Conservation (phyloP, 2,329 filamentous ascomycete genomes). For the Exophiala spinifera region DNA sequence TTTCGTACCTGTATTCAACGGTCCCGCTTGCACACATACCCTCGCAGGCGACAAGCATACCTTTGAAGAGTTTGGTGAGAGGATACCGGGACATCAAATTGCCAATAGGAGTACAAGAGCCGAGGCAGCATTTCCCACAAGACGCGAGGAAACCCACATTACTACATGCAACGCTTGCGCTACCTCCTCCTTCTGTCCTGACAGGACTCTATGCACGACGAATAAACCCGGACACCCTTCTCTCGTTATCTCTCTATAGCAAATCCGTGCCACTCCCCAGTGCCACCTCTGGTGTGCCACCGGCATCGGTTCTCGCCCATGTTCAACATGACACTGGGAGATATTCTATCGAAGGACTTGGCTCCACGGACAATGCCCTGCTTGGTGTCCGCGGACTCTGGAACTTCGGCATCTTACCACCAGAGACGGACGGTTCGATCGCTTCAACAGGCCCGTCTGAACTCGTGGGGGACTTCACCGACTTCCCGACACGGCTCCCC, state of each 20-base stretch:
- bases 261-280: slow-evolving; percentile 35
- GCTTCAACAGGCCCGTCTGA: slow-evolving; percentile 1
- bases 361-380: slow-evolving; percentile 86
- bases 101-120: slow-evolving; percentile 21
- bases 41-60: slow-evolving; percentile 70
- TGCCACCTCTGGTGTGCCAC: slow-evolving; percentile 48
- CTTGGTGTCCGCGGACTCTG: slow-evolving; percentile 86
- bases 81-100: slow-evolving; percentile 61
- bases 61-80: slow-evolving; percentile 71
- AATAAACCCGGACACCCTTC: slow-evolving; percentile 70
- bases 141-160: slow-evolving; percentile 40
- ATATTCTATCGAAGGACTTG: slow-evolving; percentile 85
- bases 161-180: slow-evolving; percentile 45
- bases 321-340: slow-evolving; percentile 72
- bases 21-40: slow-evolving; percentile 65
- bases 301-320: slow-evolving; percentile 45
- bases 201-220: slow-evolving; percentile 82
- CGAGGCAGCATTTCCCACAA: slow-evolving; percentile 40
- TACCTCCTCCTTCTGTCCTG: slow-evolving; percentile 71
- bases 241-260: slow-evolving; percentile 64
- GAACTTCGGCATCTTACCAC: slow-evolving; percentile 76
- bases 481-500: slow-evolving; percentile 18
- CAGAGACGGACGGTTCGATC: slow-evolving; percentile 7
- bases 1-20: slow-evolving; percentile 94
- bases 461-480: slow-evolving; percentile 4